These are phyloP conservation scores for Strigomonas culicis DNA, from an alignment of 208 protist genomes.

Conservation along the genomic window DNA sequence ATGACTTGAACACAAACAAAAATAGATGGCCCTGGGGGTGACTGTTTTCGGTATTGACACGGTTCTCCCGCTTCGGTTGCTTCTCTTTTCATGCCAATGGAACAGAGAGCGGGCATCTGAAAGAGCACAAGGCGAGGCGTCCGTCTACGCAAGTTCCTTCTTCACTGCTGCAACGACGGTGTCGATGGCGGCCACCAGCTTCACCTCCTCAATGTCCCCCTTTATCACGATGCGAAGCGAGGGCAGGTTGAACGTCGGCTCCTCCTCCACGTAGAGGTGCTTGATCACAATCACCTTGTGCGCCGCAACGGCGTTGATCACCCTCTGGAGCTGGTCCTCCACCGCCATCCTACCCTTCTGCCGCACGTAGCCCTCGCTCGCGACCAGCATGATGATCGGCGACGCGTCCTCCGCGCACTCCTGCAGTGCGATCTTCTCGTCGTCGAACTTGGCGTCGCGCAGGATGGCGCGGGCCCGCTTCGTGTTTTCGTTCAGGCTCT, in stretches of 20 bases:
- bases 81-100: neutral
- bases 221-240: conserved; percentile 69
- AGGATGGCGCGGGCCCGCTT: conserved; percentile 45
- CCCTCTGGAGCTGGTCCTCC: conserved; percentile 49
- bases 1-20: conserved; percentile 1
- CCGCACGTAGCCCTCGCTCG: conserved; percentile 37
- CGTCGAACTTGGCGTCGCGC: conserved; percentile 39
- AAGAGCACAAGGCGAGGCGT: neutral
- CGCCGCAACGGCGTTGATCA: conserved; percentile 48
- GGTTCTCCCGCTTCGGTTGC: neutral
- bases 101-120: neutral
- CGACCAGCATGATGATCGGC: conserved; percentile 59
- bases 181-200: conserved; percentile 36
- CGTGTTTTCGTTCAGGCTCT: conserved; percentile 43
- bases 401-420: conserved; percentile 59
- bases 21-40: neutral
- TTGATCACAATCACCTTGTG: conserved; percentile 50
- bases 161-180: conserved; percentile 56
- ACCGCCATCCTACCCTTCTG: conserved; percentile 30
- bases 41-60: neutral
- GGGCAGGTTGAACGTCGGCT: conserved; percentile 46
- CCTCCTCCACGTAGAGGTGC: conserved; percentile 25
- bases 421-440: conserved; percentile 55
- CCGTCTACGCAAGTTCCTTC: conserved; percentile 37
- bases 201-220: conserved; percentile 41